A percentile compares a stretch with the other conserved stretches of the same genome.
These are phyloP conservation scores for Salmacisia buchloeana DNA, from an alignment of 1,284 basidiomycete species.

Conservation along the genomic window DNA sequence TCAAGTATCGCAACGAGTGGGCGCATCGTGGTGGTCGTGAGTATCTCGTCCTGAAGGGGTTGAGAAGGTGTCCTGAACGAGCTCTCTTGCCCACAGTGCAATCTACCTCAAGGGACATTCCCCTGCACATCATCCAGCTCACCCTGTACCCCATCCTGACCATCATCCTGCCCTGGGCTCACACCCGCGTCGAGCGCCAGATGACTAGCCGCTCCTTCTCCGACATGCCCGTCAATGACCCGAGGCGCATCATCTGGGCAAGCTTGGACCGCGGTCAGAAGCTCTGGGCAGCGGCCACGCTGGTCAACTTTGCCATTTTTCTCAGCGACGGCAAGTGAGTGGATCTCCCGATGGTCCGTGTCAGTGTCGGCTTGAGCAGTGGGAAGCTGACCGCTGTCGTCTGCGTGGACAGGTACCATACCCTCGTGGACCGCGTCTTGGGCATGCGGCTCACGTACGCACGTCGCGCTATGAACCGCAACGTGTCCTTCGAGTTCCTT, in stretches of 20 bases:
- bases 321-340: conserved; percentile 76
- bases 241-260: conserved; percentile 66
- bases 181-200: conserved; percentile 66
- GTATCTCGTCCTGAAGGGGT: background rate
- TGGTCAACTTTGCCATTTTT: conserved; percentile 76
- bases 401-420: conserved; percentile 65
- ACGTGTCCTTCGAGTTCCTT: conserved; percentile 97
- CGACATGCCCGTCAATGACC: conserved; percentile 55
- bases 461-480: conserved; percentile 65
- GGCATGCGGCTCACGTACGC: conserved; percentile 72
- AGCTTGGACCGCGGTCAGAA: conserved; percentile 65
- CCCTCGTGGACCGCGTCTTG: conserved; percentile 75
- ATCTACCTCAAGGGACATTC: conserved; percentile 35
- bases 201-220: conserved; percentile 83
- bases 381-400: conserved; percentile 3
- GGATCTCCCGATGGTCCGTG: background rate
- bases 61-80: too few relatives aligned
- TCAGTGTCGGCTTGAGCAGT: background rate
- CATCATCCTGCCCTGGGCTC: conserved; percentile 71
- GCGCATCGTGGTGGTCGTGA: conserved; percentile 31
- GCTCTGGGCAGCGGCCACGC: conserved; percentile 58
- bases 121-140: conserved; percentile 32
- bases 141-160: conserved; percentile 67
- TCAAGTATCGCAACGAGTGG: conserved; percentile 55
- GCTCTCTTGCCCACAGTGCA: conserved; percentile 19